Evolutionary conservation across 2,329 filamentous ascomycete species (phyloP), one percentile per base, ranked within the genome.

Genomic region (Claviceps digitariae): DNA sequence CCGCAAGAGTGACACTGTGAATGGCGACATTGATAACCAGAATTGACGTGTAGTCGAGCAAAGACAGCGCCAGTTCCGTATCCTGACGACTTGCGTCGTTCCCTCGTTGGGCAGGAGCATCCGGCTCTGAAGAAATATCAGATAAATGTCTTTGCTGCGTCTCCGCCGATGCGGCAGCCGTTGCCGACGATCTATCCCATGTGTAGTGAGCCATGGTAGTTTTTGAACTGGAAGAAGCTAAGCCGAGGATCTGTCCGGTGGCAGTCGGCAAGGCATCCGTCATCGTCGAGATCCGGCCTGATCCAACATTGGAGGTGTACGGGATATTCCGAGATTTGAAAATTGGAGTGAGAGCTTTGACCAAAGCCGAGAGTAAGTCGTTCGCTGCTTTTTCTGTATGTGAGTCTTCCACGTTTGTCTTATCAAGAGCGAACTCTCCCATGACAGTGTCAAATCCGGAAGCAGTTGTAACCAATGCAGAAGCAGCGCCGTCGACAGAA

Each of bases 21-120:
- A 20, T 45, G 29, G 57, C 58, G 21, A 61, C 57, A 31, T 60
- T 54, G 1, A 38, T 48, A 8, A 61, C 53, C 8, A 63, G 50
- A 13, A 51, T 44, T 2, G 61, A 58, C 9, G 61, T 50, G n/a
- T 51, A 51, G 15, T 48, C 48, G 6, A 63, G 46, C 13, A 63
- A 48, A 8, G 58, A 59, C 29, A 58, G 27, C 3, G 52, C 40
- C 9, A 54, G 29, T 12, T 53, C 20, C 12, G 29, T 6, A 9
- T 55, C 46, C 20, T 41, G n/a, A 15, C 17, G 23, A 17, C 27
- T 21, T 27, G 36, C 44, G 4, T 46, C 44, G 31, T 21, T 8
- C 7, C 15, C 27, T 20, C 21, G 15, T 12, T 31, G 36, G 20
- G 17, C 29, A 21, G 43, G 15, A 2, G 8, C 29, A 9, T 44